Conservation (phyloP, 768 basidiomycete genomes). For the Amanita phalloides region DNA sequence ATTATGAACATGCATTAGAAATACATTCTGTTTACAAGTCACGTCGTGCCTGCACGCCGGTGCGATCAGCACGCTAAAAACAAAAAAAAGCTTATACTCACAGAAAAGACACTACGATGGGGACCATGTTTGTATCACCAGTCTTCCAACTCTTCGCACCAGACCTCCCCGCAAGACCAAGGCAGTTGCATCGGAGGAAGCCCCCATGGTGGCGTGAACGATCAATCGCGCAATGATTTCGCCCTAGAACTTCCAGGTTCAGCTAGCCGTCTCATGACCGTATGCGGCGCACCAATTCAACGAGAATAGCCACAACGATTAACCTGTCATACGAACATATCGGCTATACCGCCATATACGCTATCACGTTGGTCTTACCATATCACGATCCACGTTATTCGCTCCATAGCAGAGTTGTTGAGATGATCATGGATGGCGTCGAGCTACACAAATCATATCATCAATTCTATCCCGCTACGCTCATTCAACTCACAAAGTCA, state of each 20-base stretch:
- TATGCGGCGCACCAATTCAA: conserved; percentile 54
- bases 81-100: not conserved
- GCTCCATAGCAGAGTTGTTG: conserved; percentile 82
- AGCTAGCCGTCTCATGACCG: not conserved
- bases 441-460: conserved; percentile 34
- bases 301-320: conserved; percentile 82
- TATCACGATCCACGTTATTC: conserved; percentile 60
- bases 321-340: conserved; percentile 41
- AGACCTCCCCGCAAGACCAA: not conserved
- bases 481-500: conserved; percentile 57
- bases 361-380: conserved; percentile 22
- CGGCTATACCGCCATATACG: conserved; percentile 9
- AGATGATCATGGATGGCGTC: conserved; percentile 91
- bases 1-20: not conserved
- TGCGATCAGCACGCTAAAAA: not conserved
- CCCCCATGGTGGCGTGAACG: conserved; percentile 46
- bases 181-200: not conserved
- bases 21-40: not conserved
- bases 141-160: not conserved
- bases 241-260: conserved; percentile 32
- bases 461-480: not conserved
- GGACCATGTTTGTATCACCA: not conserved
- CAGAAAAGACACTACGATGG: not conserved
- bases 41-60: not conserved
- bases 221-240: conserved; percentile 71